Percentiles rank a stretch among this genome's conserved stretches.
These are phyloP conservation scores for Alternaria brassicae DNA, from an alignment of 2,329 filamentous ascomycete species.

Conservation along the genomic window DNA sequence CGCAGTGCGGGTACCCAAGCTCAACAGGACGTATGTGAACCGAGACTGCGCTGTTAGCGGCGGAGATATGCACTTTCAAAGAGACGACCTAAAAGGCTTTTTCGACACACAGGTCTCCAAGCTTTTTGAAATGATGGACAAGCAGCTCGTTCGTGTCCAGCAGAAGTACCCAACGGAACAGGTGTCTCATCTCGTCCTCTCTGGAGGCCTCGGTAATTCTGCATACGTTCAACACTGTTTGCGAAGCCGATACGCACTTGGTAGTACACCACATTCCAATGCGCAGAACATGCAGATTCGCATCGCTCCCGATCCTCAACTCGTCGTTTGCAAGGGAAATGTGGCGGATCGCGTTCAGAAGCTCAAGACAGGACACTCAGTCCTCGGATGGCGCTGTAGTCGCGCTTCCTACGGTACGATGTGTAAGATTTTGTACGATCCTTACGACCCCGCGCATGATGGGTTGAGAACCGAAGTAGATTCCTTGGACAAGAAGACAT, in stretches of 20 bases:
- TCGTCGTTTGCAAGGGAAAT: conserved; percentile 63
- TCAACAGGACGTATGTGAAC: conserved; percentile 28
- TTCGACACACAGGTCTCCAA: conserved; percentile 31
- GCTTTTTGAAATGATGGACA: conserved; percentile 43
- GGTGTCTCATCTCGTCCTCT: conserved; percentile 50
- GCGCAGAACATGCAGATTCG: conserved; percentile 35
- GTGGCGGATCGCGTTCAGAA: conserved; percentile 56
- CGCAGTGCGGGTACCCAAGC: conserved; percentile 39
- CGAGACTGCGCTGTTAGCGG: conserved; percentile 22
- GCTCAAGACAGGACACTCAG: conserved; percentile 51
- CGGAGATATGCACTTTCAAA: conserved; percentile 29
- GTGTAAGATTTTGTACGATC: conserved; percentile 47
- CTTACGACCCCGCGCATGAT: conserved; percentile 37
- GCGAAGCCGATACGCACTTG: conserved; percentile 40
- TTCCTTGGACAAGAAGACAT: conserved; percentile 42
- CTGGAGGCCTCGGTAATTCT: conserved; percentile 53
- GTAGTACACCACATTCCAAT: conserved; percentile 23
- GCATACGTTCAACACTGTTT: conserved; percentile 50
- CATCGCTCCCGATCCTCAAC: conserved; percentile 58
- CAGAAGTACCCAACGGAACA: conserved; percentile 36
- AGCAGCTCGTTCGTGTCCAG: conserved; percentile 37
- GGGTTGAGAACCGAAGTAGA: conserved; percentile 33
- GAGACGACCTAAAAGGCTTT: conserved; percentile 28
- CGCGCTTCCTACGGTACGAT: conserved; percentile 46
- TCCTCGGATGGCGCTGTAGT: conserved; percentile 52